Conservation (phyloP, 768 basidiomycete species). For the Agrocybe praecox region DNA sequence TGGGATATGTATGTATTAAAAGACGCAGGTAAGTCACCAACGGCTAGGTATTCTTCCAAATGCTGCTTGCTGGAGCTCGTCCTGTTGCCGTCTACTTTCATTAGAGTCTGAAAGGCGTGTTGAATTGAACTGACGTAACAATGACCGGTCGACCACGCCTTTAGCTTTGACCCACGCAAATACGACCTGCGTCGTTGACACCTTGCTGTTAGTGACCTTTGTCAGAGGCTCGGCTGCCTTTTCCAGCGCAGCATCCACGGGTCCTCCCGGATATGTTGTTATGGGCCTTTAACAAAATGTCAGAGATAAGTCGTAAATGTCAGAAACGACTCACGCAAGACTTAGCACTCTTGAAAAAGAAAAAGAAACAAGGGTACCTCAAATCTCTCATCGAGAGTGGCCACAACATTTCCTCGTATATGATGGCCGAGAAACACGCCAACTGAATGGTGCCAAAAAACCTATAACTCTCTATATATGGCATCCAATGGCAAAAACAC, state of each 20-base stretch:
- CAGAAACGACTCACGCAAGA: conserved; percentile 47
- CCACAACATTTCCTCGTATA: no score
- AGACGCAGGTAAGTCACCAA: conserved; percentile 51
- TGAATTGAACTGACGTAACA: conserved; percentile 53
- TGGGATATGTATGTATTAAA: neutral
- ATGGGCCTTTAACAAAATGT: conserved; percentile 45
- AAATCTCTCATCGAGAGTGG: no score
- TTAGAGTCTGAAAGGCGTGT: neutral
- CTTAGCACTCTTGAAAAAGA: conserved; percentile 15
- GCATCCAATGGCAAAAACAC: no score
- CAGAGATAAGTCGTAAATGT: conserved; percentile 6
- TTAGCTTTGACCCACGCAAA: conserved; percentile 73
- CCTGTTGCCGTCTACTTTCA: conserved; percentile 27
- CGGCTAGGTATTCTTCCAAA: conserved; percentile 67
- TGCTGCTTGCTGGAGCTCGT: conserved; percentile 64
- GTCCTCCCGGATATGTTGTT: conserved; percentile 60
- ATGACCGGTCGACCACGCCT: conserved; percentile 63
- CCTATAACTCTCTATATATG: no score
- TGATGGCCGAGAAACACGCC: no score
- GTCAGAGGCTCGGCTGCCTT: conserved; percentile 55
- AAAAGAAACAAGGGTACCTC: no score
- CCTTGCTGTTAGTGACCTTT: conserved; percentile 28
- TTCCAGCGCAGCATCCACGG: conserved; percentile 58
- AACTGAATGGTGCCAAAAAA: no score
- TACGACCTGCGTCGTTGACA: conserved; percentile 60